Conservation (phyloP, 2,329 filamentous ascomycete species). For the Curvularia sp. region DNA sequence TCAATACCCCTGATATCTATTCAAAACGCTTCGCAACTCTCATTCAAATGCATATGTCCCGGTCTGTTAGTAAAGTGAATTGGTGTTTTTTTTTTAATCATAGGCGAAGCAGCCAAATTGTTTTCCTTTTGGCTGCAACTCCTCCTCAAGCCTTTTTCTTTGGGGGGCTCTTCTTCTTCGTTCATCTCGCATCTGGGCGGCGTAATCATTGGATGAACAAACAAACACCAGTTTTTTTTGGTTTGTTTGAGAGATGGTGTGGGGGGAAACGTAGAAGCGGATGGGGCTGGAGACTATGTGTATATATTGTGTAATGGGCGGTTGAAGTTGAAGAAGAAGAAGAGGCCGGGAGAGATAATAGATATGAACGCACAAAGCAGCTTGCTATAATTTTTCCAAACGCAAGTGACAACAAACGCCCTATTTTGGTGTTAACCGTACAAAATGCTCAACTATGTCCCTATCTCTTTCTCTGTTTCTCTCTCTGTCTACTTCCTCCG, state of each 20-base stretch:
- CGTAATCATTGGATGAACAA: neutral
- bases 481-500: conserved; percentile 33
- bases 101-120: too few species aligned
- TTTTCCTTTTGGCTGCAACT: neutral
- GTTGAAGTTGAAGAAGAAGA: conserved; percentile 2
- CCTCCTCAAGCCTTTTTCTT: neutral
- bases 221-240: neutral
- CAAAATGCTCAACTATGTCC: neutral
- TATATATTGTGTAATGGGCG: conserved; percentile 9
- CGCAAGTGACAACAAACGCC: conserved; percentile 2
- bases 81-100: neutral
- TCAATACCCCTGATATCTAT: conserved; percentile 1
- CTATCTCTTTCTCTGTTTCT: too few species aligned
- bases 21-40: neutral
- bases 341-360: neutral
- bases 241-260: neutral
- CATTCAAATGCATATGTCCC: neutral
- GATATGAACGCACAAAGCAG: too few species aligned
- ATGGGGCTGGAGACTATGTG: neutral
- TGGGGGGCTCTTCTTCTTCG: neutral
- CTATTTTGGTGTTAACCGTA: too few species aligned
- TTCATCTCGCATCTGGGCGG: neutral
- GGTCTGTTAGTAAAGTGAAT: neutral
- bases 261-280: neutral
- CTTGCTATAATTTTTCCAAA: neutral